A percentile compares a stretch with the other conserved stretches of the same genome.
phyloP scores from a whole-genome alignment of 2,329 filamentous ascomycete species.

The Phyllosticta paracitricarpa region DNA sequence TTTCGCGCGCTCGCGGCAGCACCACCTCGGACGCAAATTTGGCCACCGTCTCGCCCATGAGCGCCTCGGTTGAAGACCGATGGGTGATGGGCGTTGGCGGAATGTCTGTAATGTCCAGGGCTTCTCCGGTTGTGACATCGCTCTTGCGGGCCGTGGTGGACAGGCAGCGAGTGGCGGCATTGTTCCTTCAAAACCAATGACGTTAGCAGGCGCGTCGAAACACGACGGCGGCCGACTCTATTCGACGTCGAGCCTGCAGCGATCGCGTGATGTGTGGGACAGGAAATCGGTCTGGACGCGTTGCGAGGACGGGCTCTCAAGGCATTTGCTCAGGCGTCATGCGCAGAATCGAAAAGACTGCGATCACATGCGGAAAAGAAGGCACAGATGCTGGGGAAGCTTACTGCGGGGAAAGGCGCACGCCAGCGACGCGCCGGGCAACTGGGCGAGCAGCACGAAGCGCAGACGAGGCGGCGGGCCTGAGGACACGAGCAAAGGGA shows the following conservation, averaged over 20 bases:
- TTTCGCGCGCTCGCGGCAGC: slow-evolving; percentile 83
- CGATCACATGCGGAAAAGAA: slow-evolving; percentile 1
- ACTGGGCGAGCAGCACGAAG: slow-evolving; percentile 4
- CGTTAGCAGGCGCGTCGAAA: slow-evolving; percentile 9
- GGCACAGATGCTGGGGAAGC: neutral
- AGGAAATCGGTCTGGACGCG: neutral
- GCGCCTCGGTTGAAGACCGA: slow-evolving; percentile 76
- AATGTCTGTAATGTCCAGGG: slow-evolving; percentile 58
- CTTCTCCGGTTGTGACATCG: slow-evolving; percentile 23
- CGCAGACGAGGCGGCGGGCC: slow-evolving; percentile 23
- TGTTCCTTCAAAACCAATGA: neutral
- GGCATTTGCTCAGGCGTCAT: neutral
- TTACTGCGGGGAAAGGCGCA: slow-evolving; percentile 9
- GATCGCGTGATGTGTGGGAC: neutral
- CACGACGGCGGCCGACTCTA: neutral
- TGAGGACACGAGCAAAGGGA: slow-evolving; percentile 20
- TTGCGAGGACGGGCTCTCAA: neutral
- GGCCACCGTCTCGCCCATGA: slow-evolving; percentile 82
- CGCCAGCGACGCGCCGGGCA: slow-evolving; percentile 7
- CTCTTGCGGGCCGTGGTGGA: slow-evolving; percentile 30
- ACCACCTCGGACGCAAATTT: slow-evolving; percentile 88
- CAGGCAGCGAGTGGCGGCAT: slow-evolving; percentile 26
- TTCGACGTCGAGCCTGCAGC: neutral
- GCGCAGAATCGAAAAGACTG: neutral
- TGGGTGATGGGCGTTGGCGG: slow-evolving; percentile 88